Evolutionary conservation across 108 stramenopile genomes (phyloP).

Genomic region (Pseudonitzschia pungens): DNA sequence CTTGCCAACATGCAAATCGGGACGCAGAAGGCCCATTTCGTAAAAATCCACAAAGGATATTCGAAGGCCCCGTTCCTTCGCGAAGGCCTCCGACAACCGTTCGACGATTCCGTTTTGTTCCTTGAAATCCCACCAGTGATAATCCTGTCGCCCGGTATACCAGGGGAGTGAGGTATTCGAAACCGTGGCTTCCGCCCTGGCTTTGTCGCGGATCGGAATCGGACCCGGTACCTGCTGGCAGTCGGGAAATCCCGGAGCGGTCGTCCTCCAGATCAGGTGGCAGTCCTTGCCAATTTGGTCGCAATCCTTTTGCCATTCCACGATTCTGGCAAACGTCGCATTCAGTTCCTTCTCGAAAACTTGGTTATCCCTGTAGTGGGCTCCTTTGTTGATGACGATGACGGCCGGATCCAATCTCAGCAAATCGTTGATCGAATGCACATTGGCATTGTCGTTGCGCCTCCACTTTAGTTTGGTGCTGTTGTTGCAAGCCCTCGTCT

Average conservation of each 20-base stretch:
- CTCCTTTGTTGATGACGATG: conserved; percentile 15
- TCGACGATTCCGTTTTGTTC: conserved; percentile 8
- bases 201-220: not conserved
- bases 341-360: not conserved
- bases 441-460: conserved; percentile 9
- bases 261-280: conserved; percentile 12
- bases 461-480: conserved; percentile 3
- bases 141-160: not conserved
- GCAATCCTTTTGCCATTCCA: conserved; percentile 20
- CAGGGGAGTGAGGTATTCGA: not conserved
- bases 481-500: not conserved
- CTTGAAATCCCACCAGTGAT: conserved; percentile 18
- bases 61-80: not conserved
- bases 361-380: conserved; percentile 4
- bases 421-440: not conserved
- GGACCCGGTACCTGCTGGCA: conserved; percentile 10
- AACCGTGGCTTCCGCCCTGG: not conserved
- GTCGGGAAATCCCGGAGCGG: conserved; percentile 19
- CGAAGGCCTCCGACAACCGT: not conserved
- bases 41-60: conserved; percentile 18
- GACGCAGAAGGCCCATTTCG: conserved; percentile 16
- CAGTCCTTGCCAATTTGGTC: conserved; percentile 2
- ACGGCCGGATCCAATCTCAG: conserved; percentile 1
- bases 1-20: conserved; percentile 14
- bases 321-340: not conserved